Conservation (phyloP, 179 eudicot genomes). For the Drosera spatulata region DNA sequence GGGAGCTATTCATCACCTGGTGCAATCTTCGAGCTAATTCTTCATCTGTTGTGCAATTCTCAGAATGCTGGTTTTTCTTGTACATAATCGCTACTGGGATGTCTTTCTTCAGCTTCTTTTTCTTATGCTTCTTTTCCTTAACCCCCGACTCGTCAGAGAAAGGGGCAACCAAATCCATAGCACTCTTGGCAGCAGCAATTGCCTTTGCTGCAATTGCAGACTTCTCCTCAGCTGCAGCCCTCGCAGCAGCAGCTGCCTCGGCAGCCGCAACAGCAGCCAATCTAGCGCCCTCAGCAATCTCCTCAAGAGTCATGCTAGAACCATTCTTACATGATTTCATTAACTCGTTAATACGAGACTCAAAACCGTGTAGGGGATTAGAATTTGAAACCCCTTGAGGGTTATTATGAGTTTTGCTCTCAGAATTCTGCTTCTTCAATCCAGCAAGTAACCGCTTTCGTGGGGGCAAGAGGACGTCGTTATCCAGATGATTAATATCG, state of each 20-base stretch:
- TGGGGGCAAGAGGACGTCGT: slow-evolving; percentile 76
- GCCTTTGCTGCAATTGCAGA: slow-evolving; percentile 72
- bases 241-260: slow-evolving; percentile 52
- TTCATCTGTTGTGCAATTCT: slow-evolving; percentile 49
- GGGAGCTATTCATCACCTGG: slow-evolving; percentile 65
- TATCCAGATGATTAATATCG: slow-evolving; percentile 42
- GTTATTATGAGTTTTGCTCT: slow-evolving; percentile 19
- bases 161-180: slow-evolving; percentile 49
- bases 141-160: slow-evolving; percentile 25
- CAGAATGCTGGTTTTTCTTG: slow-evolving; percentile 25
- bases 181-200: slow-evolving; percentile 63
- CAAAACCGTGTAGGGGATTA: slow-evolving; percentile 22
- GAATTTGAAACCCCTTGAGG: slow-evolving; percentile 23
- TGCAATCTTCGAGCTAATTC: slow-evolving; percentile 66
- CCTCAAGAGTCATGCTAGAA: too few relatives aligned
- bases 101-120: slow-evolving; percentile 62
- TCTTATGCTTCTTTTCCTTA: slow-evolving; percentile 32
- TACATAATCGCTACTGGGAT: slow-evolving; percentile 47
- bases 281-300: slow-evolving; percentile 35
- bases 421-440: slow-evolving; percentile 52
- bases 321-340: neutral
- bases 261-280: slow-evolving; percentile 41
- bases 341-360: slow-evolving; percentile 31
- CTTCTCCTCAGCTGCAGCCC: slow-evolving; percentile 66
- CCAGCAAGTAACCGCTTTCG: slow-evolving; percentile 73